phyloP scores from a whole-genome alignment of 2,329 filamentous ascomycete genomes.

The Microdochium nivale region DNA sequence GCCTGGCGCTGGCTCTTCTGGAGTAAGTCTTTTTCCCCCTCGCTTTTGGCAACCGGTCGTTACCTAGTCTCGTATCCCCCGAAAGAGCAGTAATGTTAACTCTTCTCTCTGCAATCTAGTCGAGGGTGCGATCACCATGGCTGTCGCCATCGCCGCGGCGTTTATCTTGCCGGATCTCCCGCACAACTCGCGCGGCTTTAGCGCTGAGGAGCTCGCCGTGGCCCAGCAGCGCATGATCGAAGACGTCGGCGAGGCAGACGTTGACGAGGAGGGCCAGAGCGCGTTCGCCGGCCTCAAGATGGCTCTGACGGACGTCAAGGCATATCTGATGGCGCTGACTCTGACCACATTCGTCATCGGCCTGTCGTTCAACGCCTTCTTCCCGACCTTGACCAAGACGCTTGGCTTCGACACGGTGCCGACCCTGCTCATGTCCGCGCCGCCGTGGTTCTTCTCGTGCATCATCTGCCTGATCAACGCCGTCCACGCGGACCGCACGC shows the following conservation, averaged over 20 bases:
- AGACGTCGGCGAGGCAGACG: slow-evolving; percentile 48
- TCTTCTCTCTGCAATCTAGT: slow-evolving; percentile 38
- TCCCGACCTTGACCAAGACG: slow-evolving; percentile 43
- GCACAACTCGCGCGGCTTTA: slow-evolving; percentile 48
- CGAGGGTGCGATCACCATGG: slow-evolving; percentile 44
- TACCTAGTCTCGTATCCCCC: not conserved
- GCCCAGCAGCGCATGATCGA: slow-evolving; percentile 48
- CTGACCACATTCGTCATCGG: slow-evolving; percentile 54
- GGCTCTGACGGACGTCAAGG: slow-evolving; percentile 51
- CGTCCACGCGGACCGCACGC: slow-evolving; percentile 45
- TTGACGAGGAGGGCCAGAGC: slow-evolving; percentile 39
- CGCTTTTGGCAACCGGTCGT: not conserved
- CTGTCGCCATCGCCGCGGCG: slow-evolving; percentile 33
- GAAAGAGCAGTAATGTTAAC: not conserved
- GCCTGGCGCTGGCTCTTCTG: slow-evolving; percentile 56
- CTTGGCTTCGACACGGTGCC: slow-evolving; percentile 43
- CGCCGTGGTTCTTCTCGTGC: slow-evolving; percentile 51
- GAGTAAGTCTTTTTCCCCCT: slow-evolving; percentile 13
- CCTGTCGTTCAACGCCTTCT: slow-evolving; percentile 50
- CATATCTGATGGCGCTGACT: slow-evolving; percentile 55
- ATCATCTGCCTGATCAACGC: slow-evolving; percentile 45
- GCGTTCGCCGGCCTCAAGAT: slow-evolving; percentile 45
- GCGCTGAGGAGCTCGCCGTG: slow-evolving; percentile 46
- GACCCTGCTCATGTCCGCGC: slow-evolving; percentile 46
- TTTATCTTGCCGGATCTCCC: slow-evolving; percentile 47